Evolutionary conservation across 495 filamentous ascomycete species (phyloP), one percentile per base, ranked within the genome.

Genomic region (Durotheca rogersii): DNA sequence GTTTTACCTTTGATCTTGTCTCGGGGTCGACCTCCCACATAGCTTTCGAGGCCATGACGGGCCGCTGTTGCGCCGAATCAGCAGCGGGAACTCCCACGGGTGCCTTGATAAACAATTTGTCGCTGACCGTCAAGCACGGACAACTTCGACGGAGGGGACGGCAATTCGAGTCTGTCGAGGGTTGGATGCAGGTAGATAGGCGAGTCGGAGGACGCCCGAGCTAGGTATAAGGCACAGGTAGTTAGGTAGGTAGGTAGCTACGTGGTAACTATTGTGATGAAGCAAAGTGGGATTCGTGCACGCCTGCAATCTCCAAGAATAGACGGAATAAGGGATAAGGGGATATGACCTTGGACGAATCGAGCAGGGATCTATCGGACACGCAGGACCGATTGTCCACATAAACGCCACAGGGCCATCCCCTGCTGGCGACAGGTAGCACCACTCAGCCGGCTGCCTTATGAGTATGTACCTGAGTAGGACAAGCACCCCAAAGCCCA

Each of bases 11-110:
- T 58, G 82, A 85, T 72, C 87, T 83, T 25, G 90, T 96, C 74
- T 96, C 91, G 14, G 92, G 91, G 72, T 97, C 92, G 53, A 97
- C 90, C 69, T 97, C 92, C 92, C 92, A 97, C 88, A 94, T 91
- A 64, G 71, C 77, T 47, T 74, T 77, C 41, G 73, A 68, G 25
- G 72, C 67, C 73, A 76, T 76, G 38, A 54, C 37, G 51, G 45
- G 56, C 39, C 36, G 7, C 19, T 33, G 9, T 58, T 60, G 52
- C 51, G 51, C 51, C 43, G 42, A 39, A 34, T 19, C 20, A 20
- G 19, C 31, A 25, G 14, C 10, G 20, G 12, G 4, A 23, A 44
- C 11, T 29, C 35, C 23, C 41, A 38, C 3, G 52, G 3, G 20
- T 11, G 19, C 20, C n/a, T 30, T 37, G 23, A 20, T 3, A 18